These are phyloP conservation scores for Eremothecium gossypii DNA, from an alignment of 1,139 yeast genomes.

Conservation along the genomic window DNA sequence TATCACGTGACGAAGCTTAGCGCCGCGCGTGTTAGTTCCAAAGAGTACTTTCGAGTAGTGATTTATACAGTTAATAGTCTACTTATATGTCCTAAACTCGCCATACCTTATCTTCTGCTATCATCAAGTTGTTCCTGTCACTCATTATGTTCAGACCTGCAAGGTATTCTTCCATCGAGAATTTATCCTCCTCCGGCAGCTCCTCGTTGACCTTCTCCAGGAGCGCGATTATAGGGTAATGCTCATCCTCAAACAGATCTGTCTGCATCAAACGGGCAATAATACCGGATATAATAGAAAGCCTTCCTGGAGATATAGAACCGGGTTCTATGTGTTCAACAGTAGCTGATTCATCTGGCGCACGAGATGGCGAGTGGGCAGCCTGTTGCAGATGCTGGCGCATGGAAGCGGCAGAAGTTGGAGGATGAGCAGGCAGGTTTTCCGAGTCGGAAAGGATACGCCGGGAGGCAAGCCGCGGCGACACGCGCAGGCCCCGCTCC, in stretches of 20 bases:
- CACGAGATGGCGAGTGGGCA: constrained; percentile 26
- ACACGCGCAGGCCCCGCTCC: constrained; percentile 23
- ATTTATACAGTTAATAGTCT: not conserved
- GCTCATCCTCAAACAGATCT: constrained; percentile 39
- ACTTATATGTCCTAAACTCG: constrained; percentile 32
- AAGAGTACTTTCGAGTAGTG: not conserved
- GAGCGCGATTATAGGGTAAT: constrained; percentile 40
- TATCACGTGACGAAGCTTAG: too few species aligned
- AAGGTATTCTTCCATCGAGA: constrained; percentile 41
- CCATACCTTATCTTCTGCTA: constrained; percentile 56
- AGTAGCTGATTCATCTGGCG: constrained; percentile 15
- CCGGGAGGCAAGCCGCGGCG: constrained; percentile 18
- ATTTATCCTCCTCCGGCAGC: constrained; percentile 54
- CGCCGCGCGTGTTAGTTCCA: too few species aligned
- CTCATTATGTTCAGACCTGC: constrained; percentile 47
- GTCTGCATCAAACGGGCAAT: constrained; percentile 42
- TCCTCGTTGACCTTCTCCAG: constrained; percentile 41
- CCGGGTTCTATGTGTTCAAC: constrained; percentile 28
- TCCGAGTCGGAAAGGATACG: constrained; percentile 17
- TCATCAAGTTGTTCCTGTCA: constrained; percentile 48
- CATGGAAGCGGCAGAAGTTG: constrained; percentile 11
- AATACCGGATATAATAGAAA: constrained; percentile 36
- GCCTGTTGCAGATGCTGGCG: constrained; percentile 18
- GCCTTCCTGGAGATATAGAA: constrained; percentile 43
- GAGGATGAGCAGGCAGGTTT: constrained; percentile 12